These are phyloP conservation scores for Reutealis trisperma DNA, from an alignment of 345 rosid genomes.

Conservation along the genomic window DNA sequence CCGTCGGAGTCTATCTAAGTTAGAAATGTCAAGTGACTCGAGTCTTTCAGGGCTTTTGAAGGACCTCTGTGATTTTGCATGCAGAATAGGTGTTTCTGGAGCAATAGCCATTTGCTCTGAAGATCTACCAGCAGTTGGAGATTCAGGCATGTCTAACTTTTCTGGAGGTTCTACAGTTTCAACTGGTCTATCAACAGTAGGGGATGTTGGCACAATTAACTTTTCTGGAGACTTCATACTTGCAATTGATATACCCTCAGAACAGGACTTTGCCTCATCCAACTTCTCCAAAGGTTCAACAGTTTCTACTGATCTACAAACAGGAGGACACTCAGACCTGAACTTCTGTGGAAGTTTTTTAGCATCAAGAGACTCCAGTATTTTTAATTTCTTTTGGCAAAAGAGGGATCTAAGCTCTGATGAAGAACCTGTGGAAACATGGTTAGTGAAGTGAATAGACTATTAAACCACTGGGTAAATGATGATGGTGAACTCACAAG, in stretches of 20 bases:
- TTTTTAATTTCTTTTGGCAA: slow-evolving; percentile 27
- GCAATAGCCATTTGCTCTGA: slow-evolving; percentile 49
- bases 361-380: slow-evolving; percentile 9
- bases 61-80: slow-evolving; percentile 38
- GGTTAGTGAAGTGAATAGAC: slow-evolving; percentile 17
- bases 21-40: slow-evolving; percentile 12
- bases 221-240: slow-evolving; percentile 15
- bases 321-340: slow-evolving; percentile 15
- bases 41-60: slow-evolving; percentile 40
- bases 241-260: slow-evolving; percentile 12
- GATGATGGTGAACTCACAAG: slow-evolving; percentile 47
- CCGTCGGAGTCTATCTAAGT: slow-evolving; percentile 25
- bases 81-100: slow-evolving; percentile 64
- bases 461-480: neutral
- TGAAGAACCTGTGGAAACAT: slow-evolving; percentile 49
- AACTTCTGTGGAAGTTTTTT: slow-evolving; percentile 11
- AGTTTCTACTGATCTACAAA: slow-evolving; percentile 2
- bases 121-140: slow-evolving; percentile 16
- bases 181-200: neutral
- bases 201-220: slow-evolving; percentile 22
- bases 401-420: slow-evolving; percentile 52
- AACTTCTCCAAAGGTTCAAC: slow-evolving; percentile 2
- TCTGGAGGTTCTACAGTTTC: slow-evolving; percentile 22
- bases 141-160: slow-evolving; percentile 20
- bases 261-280: slow-evolving; percentile 1